These are phyloP conservation scores for Populus ilicifolia DNA, from an alignment of 345 rosid genomes.

Conservation along the genomic window DNA sequence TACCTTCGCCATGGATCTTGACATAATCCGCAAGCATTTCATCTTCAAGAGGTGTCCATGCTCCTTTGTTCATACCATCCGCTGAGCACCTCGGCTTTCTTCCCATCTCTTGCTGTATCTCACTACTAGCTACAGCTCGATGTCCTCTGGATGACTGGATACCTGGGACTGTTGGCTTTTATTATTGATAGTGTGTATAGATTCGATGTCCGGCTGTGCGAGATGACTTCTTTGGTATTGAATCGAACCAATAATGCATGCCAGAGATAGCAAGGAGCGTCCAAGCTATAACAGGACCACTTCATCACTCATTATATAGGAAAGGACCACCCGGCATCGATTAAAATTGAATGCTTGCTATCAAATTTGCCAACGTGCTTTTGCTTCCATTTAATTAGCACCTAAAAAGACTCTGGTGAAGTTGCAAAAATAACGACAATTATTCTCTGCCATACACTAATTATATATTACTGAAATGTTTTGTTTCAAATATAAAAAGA, in stretches of 20 bases:
- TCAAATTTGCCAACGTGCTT: neutral
- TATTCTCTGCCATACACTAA: no score
- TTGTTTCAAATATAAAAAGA: neutral
- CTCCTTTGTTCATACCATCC: constrained; percentile 34
- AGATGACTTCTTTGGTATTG: neutral
- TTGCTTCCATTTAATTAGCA: neutral
- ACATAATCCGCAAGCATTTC: constrained; percentile 28
- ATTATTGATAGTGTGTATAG: neutral
- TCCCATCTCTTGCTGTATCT: constrained; percentile 13
- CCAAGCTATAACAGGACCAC: neutral
- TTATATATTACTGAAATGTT: neutral
- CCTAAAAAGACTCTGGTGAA: neutral
- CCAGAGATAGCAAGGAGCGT: neutral
- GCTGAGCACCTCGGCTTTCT: constrained; percentile 19
- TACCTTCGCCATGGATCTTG: constrained; percentile 29
- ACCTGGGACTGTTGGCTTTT: neutral
- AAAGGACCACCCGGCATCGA: neutral
- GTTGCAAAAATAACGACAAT: no score
- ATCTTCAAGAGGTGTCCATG: constrained; percentile 33
- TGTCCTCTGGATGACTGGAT: no score
- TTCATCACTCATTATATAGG: neutral
- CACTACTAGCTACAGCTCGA: no score
- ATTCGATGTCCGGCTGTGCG: neutral
- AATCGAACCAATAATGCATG: neutral
- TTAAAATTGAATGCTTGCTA: neutral